These are phyloP conservation scores for Rhazya stricta DNA, from an alignment of 257 asterid species.

Conservation along the genomic window DNA sequence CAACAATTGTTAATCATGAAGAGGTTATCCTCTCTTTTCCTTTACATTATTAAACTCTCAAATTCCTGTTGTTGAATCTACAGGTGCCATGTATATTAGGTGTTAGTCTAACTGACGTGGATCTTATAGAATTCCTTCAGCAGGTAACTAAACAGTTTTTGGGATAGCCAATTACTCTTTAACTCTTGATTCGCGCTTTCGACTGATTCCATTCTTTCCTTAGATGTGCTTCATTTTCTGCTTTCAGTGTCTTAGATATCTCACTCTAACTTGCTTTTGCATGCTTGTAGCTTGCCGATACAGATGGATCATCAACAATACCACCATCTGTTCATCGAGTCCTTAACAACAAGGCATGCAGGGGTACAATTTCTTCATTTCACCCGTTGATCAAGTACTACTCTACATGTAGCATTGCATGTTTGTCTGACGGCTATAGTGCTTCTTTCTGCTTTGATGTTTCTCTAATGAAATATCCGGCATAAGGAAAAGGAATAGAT, in stretches of 20 bases:
- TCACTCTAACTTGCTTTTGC: constrained; percentile 14
- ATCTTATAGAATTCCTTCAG: constrained; percentile 84
- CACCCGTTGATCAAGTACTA: constrained; percentile 13
- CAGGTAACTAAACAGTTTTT: constrained; percentile 45
- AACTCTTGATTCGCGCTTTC: background rate
- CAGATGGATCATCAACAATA: constrained; percentile 87
- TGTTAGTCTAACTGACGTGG: constrained; percentile 60
- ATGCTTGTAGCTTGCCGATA: constrained; percentile 66
- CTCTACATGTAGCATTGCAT: background rate
- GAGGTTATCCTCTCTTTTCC: background rate
- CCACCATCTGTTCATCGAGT: constrained; percentile 83
- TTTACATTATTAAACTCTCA: background rate
- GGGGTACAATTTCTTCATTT: constrained; percentile 45
- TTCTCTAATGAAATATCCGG: background rate
- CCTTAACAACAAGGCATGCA: constrained; percentile 93
- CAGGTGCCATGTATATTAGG: constrained; percentile 95
- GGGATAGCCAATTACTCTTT: background rate
- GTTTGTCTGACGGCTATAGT: too few species aligned
- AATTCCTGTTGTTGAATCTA: constrained; percentile 14
- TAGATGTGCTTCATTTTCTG: background rate
- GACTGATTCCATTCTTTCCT: background rate
- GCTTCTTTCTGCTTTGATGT: too few species aligned
- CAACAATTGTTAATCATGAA: background rate
- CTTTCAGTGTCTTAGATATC: background rate
- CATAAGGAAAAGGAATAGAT: background rate